Conservation (phyloP, 1,284 basidiomycete genomes). For the Puccinia novopanici region DNA sequence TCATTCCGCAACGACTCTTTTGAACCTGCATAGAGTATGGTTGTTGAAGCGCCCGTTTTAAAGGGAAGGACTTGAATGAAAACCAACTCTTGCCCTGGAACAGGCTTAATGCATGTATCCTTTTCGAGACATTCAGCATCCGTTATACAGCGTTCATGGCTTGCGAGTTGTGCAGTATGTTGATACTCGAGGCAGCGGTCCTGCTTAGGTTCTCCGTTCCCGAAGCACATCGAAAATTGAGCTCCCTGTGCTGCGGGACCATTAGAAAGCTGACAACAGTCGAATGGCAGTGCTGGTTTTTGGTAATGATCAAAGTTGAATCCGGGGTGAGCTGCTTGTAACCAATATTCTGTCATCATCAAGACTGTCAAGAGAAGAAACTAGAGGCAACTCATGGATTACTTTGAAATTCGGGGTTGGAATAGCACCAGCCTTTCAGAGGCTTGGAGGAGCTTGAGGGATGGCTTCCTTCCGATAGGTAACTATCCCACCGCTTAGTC, state of each 20-base stretch:
- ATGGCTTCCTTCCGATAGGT: not conserved
- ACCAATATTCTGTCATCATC: not conserved
- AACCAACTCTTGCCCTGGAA: conserved; percentile 6
- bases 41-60: not conserved
- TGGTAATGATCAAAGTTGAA: not conserved
- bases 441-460: not conserved
- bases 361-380: not conserved
- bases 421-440: conserved; percentile 27
- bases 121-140: not conserved
- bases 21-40: not conserved
- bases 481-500: conserved; percentile 5
- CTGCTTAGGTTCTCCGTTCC: not conserved
- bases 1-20: conserved; percentile 8
- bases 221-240: conserved; percentile 15
- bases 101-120: conserved; percentile 11
- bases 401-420: not conserved
- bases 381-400: not conserved
- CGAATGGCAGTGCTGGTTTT: conserved; percentile 10
- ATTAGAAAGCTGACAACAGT: conserved; percentile 4
- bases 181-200: not conserved
- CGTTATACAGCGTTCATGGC: conserved; percentile 2
- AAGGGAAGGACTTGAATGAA: not conserved
- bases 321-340: not conserved
- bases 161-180: not conserved
- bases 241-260: too few relatives aligned